These are phyloP conservation scores for Scytalidium sp. DNA, from an alignment of 2,329 filamentous ascomycete genomes.

Conservation along the genomic window DNA sequence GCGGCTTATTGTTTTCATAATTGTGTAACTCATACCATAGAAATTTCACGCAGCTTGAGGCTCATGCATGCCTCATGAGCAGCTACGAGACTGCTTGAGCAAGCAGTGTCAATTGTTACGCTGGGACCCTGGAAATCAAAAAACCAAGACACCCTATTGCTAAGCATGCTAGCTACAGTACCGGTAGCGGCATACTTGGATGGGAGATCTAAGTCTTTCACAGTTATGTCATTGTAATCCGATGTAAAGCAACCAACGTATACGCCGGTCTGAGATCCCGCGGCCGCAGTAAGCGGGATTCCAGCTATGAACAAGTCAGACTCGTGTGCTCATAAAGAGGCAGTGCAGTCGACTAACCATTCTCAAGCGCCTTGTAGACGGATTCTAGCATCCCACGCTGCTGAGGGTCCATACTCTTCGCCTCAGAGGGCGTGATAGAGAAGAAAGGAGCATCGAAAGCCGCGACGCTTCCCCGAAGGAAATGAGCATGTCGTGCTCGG, in stretches of 20 bases:
- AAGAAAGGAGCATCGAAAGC: slow-evolving; percentile 52
- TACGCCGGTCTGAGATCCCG: slow-evolving; percentile 21
- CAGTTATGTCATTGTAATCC: slow-evolving; percentile 7
- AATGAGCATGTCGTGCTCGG: not conserved
- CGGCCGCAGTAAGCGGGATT: slow-evolving; percentile 10
- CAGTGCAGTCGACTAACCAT: not conserved
- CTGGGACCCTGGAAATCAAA: slow-evolving; percentile 49
- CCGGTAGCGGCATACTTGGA: slow-evolving; percentile 22
- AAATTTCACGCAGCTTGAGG: slow-evolving; percentile 17
- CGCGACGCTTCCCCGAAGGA: slow-evolving; percentile 55
- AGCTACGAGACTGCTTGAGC: slow-evolving; percentile 51
- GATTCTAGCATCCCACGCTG: slow-evolving; percentile 71
- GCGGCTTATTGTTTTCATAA: not conserved
- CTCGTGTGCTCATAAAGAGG: not conserved
- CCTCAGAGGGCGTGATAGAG: slow-evolving; percentile 79
- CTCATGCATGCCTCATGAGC: slow-evolving; percentile 43
- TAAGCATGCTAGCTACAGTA: slow-evolving; percentile 36
- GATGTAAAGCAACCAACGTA: slow-evolving; percentile 31
- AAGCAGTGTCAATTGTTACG: slow-evolving; percentile 39
- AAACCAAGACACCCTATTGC: slow-evolving; percentile 51
- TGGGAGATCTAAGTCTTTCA: not conserved
- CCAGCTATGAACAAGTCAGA: slow-evolving; percentile 4
- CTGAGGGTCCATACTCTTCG: slow-evolving; percentile 75
- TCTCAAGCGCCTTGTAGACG: slow-evolving; percentile 63
- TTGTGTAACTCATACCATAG: slow-evolving; percentile 15